Percentiles rank a stretch among this genome's conserved stretches.
Conservation (phyloP, 148 eudicot genomes). For the Drosera capensis region DNA sequence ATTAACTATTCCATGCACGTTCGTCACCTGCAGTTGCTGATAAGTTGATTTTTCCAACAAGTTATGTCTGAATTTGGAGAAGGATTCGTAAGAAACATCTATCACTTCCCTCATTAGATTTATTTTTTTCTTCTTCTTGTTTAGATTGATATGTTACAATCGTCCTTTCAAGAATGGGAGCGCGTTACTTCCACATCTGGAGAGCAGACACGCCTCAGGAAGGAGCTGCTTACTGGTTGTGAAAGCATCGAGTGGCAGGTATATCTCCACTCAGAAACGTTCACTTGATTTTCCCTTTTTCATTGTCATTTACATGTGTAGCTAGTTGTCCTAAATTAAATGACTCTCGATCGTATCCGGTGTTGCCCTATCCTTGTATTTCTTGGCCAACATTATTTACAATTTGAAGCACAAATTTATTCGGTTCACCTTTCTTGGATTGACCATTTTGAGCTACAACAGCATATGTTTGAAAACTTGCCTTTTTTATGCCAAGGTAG, state of each 20-base stretch:
- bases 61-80: too few relatives aligned
- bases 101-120: too few relatives aligned
- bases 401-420: too few relatives aligned
- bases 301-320: background rate
- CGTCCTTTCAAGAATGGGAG: constrained; percentile 66
- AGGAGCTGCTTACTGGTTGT: constrained; percentile 43
- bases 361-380: too few relatives aligned
- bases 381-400: too few relatives aligned
- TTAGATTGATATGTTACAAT: constrained; percentile 67
- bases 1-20: too few relatives aligned
- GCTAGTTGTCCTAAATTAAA: background rate
- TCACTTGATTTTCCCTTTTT: background rate
- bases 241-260: constrained; percentile 97
- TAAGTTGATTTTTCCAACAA: too few relatives aligned
- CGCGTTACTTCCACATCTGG: constrained; percentile 23
- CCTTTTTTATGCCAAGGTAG: constrained; percentile 79
- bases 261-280: too few relatives aligned
- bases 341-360: too few relatives aligned
- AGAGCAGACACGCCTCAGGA: constrained; percentile 34
- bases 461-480: constrained; percentile 18
- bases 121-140: constrained; percentile 2
- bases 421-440: too few relatives aligned
- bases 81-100: too few relatives aligned
- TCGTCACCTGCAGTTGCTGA: too few relatives aligned
- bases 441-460: background rate